phyloP scores from a whole-genome alignment of 148 eudicot genomes.

The Camellia lanceoleosa region DNA sequence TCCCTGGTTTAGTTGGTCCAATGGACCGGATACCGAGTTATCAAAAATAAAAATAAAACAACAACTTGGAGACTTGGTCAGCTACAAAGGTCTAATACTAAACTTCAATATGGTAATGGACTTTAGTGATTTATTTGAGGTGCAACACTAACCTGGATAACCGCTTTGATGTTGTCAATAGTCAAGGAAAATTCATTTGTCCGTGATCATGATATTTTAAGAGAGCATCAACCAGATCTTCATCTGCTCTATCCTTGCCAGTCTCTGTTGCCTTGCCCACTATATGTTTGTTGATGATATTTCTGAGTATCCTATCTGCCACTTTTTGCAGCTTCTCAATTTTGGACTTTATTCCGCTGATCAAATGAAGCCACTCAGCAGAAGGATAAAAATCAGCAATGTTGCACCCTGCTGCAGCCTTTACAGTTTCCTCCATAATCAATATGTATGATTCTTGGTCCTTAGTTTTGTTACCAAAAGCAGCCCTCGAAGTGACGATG shows the following conservation, averaged over 20 bases:
- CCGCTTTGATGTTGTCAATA: conserved; percentile 31
- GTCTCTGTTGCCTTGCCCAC: neutral
- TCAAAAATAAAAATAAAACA: too few species aligned
- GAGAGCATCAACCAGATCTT: conserved; percentile 36
- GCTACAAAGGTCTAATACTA: too few species aligned
- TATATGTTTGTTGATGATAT: conserved; percentile 25
- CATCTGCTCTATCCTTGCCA: neutral
- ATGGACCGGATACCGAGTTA: too few species aligned
- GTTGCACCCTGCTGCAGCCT: conserved; percentile 11
- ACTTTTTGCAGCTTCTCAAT: conserved; percentile 14
- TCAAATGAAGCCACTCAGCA: neutral
- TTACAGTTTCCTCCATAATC: too few species aligned
- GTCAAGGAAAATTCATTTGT: conserved; percentile 20
- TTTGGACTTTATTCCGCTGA: conserved; percentile 22
- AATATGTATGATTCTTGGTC: conserved; percentile 18
- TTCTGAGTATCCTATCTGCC: conserved; percentile 18
- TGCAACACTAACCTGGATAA: conserved; percentile 24
- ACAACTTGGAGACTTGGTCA: too few species aligned
- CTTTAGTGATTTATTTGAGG: too few species aligned
- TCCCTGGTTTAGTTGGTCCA: too few species aligned
- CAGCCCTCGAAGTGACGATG: conserved; percentile 19
- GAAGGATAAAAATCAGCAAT: conserved; percentile 33
- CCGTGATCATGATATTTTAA: conserved; percentile 17
- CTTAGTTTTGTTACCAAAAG: conserved; percentile 19
- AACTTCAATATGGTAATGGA: too few species aligned